A percentile compares a stretch with the other conserved stretches of the same genome.
phyloP scores from a whole-genome alignment of 495 filamentous ascomycete species.

The Letharia lupina region DNA sequence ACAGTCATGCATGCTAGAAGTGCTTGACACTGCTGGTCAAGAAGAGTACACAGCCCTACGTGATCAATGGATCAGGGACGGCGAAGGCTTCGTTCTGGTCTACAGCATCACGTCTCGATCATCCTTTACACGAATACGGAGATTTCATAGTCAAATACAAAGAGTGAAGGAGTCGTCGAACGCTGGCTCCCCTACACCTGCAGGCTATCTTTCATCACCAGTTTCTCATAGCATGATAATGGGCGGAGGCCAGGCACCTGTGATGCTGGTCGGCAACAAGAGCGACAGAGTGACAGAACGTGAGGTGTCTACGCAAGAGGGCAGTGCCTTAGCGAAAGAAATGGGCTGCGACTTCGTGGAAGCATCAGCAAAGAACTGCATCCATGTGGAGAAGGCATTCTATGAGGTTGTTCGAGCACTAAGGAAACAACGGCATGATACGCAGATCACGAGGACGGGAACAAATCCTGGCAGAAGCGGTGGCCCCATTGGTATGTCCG shows the following conservation, averaged over 20 bases:
- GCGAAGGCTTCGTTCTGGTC: constrained; percentile 93
- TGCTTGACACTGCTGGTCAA: constrained; percentile 96
- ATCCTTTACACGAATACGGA: constrained; percentile 88
- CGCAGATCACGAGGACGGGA: constrained; percentile 36
- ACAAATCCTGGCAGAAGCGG: constrained; percentile 35
- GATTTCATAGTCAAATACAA: constrained; percentile 94
- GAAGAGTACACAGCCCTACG: constrained; percentile 96
- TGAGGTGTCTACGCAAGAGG: constrained; percentile 94
- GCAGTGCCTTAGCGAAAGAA: constrained; percentile 81
- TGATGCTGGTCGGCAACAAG: constrained; percentile 99
- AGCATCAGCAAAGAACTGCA: constrained; percentile 97
- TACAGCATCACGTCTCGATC: constrained; percentile 96
- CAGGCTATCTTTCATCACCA: constrained; percentile 55
- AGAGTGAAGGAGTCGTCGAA: constrained; percentile 90
- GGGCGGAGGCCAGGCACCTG: constrained; percentile 63
- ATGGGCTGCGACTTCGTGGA: constrained; percentile 96
- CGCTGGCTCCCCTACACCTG: constrained; percentile 54
- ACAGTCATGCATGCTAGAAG: constrained; percentile 96
- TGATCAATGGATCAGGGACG: constrained; percentile 97
- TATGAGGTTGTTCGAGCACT: constrained; percentile 93
- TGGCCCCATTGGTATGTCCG: constrained; percentile 33
- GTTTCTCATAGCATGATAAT: constrained; percentile 52
- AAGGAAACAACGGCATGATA: constrained; percentile 66
- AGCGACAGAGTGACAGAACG: constrained; percentile 92
- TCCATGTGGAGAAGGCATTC: constrained; percentile 98